Evolutionary conservation across 345 rosid species (phyloP).

Genomic region (Streptanthus diversifolius): DNA sequence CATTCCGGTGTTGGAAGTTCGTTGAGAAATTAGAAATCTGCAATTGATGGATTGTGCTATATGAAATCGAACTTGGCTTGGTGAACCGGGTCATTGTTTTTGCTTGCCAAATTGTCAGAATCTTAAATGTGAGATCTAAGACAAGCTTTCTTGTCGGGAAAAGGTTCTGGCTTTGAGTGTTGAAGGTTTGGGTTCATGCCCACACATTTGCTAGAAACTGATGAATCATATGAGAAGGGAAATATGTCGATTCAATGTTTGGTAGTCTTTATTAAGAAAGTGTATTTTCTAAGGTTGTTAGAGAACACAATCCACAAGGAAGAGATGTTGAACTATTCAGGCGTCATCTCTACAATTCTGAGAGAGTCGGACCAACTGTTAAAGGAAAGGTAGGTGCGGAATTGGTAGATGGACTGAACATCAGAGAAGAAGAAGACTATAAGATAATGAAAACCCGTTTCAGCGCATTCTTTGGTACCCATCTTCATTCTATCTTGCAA

Average conservation of each 20-base stretch:
- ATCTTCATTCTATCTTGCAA: slow-evolving; percentile 68
- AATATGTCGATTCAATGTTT: neutral
- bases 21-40: neutral
- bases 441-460: slow-evolving; percentile 81
- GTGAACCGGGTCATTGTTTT: no score
- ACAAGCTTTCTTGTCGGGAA: no score
- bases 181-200: neutral
- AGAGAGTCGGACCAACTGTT: slow-evolving; percentile 51
- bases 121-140: neutral
- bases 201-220: neutral
- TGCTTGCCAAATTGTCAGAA: neutral
- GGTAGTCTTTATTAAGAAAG: neutral
- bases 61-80: neutral
- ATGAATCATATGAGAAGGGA: neutral
- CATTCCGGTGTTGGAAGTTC: neutral
- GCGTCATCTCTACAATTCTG: slow-evolving; percentile 50
- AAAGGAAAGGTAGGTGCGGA: slow-evolving; percentile 65
- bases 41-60: neutral
- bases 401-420: slow-evolving; percentile 64
- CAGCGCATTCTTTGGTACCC: slow-evolving; percentile 78
- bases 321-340: slow-evolving; percentile 82
- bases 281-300: slow-evolving; percentile 52
- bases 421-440: slow-evolving; percentile 73
- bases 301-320: slow-evolving; percentile 74
- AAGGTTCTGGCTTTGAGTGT: neutral